Conservation (phyloP, 169 alveolate species). For the Plasmodium knowlesi region DNA sequence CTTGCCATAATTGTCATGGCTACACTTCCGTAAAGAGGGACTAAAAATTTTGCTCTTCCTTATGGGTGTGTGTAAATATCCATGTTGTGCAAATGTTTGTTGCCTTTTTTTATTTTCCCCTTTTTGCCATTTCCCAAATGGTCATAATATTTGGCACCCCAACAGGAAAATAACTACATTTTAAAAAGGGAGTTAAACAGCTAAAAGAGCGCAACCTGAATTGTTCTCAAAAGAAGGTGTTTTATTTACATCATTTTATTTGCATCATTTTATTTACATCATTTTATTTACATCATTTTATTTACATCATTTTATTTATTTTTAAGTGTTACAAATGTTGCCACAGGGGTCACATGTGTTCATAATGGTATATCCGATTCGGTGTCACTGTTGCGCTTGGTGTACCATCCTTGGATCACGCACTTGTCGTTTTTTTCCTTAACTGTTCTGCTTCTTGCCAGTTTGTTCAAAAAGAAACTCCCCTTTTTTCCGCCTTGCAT, state of each 20-base stretch:
- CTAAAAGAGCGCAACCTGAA: neutral
- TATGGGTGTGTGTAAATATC: constrained; percentile 6
- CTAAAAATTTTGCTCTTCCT: neutral
- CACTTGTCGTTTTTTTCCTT: neutral
- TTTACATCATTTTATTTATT: neutral
- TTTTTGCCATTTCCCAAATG: neutral
- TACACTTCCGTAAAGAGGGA: neutral
- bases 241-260: neutral
- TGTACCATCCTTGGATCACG: neutral
- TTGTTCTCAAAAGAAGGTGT: neutral
- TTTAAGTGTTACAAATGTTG: neutral
- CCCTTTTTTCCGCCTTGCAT: neutral
- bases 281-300: neutral
- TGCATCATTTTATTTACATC: neutral
- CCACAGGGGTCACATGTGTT: neutral
- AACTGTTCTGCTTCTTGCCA: neutral
- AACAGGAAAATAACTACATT: neutral
- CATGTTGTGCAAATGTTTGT: neutral
- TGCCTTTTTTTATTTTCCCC: constrained; percentile 3
- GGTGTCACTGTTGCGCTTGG: neutral
- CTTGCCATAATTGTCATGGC: neutral
- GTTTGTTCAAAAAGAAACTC: neutral
- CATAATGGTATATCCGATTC: neutral
- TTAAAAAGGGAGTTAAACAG: neutral
- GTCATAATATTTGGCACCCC: constrained; percentile 1